Evolutionary conservation across 169 alveolate species (phyloP), one percentile per base, ranked within the genome.

Genomic region (Neospora caninum): DNA sequence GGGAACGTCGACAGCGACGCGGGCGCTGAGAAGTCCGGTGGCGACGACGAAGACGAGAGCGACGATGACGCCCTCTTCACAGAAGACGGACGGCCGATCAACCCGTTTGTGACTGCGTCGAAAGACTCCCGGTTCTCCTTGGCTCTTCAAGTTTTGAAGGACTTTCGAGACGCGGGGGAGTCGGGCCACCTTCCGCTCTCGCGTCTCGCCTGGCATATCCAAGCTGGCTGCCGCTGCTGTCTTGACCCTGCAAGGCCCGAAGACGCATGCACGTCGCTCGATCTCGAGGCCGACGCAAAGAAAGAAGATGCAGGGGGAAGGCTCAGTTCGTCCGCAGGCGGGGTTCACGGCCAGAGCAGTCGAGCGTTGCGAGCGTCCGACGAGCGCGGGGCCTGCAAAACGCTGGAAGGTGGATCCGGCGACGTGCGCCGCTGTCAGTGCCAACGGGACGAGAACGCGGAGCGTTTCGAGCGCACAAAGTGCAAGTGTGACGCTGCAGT

Each of bases 171-270:
- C 10, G 86, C 86, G 29, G 20, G 4, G 18, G 86, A 43, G 45
- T 29, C 27, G 29, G 1, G 86, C 42, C 27, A 78, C 27, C 42
- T 78, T 2, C 39, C 86, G 45, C n/a, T 78, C 43, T 2, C 86
- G 31, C 86, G 86, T 25, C 49, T 78, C 86, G 86, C 86, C 86
- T 78, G 86, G 86, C 86, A 78, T 43, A n/a, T 78, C 49, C 49
- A 78, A n/a, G 45, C 49, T 13, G 86, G 86, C 49, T 78, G 86
- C n/a, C 45, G 86, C 45, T n/a, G 86, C 39, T 18, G n/a, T n/a
- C 7, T 10, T 9, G 7, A 69, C 42, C 22, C 82, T 18, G 82
- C 58, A 13, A 13, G 22, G 58, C n/a, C n/a, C n/a, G n/a, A n/a
- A n/a, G n/a, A n/a, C n/a, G n/a, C n/a, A n/a, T n/a, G n/a, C n/a